Evolutionary conservation across 345 rosid genomes (phyloP).

Genomic region (Rubroshorea leprosula): DNA sequence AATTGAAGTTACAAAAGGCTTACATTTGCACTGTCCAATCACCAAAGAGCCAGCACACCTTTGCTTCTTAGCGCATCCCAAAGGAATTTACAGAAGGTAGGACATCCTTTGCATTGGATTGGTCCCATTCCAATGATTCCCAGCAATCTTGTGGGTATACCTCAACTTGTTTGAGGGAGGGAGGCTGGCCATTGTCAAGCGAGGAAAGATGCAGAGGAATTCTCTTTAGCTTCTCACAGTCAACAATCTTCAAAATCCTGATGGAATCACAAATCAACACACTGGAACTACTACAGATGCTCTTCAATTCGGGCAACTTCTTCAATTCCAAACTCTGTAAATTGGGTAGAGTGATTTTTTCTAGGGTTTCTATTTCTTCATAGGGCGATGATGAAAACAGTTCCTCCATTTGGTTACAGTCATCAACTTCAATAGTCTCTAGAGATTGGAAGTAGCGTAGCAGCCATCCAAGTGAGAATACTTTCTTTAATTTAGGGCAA

Average conservation of each 20-base stretch:
- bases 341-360: neutral
- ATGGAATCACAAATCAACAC: neutral
- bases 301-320: neutral
- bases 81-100: neutral
- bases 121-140: neutral
- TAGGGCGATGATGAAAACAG: neutral
- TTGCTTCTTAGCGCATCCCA: no score
- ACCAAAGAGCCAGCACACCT: no score
- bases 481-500: neutral
- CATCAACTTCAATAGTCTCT: neutral
- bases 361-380: neutral
- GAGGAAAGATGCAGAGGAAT: neutral
- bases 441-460: neutral
- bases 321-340: neutral
- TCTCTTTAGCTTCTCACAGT: neutral
- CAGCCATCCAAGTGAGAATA: neutral
- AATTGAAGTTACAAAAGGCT: no score
- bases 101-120: neutral
- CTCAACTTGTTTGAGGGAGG: neutral
- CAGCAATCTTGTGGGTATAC: neutral
- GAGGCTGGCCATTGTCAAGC: neutral
- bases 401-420: neutral
- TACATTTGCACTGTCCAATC: no score
- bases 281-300: neutral
- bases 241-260: neutral